Percentiles rank a stretch among this genome's conserved stretches.
Conservation (phyloP, 1,139 yeast species). For the Geotrichum candidum region DNA sequence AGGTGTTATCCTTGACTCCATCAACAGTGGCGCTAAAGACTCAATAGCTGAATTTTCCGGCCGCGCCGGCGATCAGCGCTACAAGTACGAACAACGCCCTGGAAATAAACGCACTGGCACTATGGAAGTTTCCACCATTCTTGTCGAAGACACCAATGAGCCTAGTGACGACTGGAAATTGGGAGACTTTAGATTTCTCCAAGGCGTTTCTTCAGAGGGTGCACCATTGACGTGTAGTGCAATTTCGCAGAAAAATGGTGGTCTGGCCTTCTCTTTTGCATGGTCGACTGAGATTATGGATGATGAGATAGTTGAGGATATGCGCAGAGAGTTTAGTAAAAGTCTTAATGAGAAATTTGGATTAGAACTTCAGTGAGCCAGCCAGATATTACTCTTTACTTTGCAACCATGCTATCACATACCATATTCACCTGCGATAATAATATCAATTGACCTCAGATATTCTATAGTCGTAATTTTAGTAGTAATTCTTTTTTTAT, state of each 20-base stretch:
- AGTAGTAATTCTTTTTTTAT: too few species aligned
- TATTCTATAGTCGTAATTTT: too few species aligned
- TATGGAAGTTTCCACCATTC: slow-evolving; percentile 8
- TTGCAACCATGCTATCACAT: too few species aligned
- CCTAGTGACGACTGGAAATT: not conserved
- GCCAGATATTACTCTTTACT: not conserved
- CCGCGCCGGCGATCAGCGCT: not conserved
- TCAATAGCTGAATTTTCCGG: not conserved
- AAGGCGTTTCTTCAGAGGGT: slow-evolving; percentile 4
- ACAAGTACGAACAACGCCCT: not conserved
- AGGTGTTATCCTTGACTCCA: not conserved
- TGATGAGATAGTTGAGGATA: not conserved
- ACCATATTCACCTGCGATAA: too few species aligned
- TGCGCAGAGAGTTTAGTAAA: not conserved
- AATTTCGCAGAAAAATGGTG: slow-evolving; percentile 2
- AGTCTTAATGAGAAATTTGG: not conserved
- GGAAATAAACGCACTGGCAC: not conserved
- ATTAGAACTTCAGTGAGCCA: not conserved
- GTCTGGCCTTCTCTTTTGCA: not conserved
- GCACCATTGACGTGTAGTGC: slow-evolving; percentile 6
- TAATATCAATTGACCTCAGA: too few species aligned
- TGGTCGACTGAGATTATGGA: slow-evolving; percentile 3
- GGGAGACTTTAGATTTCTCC: slow-evolving; percentile 1
- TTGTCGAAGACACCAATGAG: not conserved
- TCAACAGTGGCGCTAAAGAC: not conserved